Evolutionary conservation across 2,329 filamentous ascomycete species (phyloP), one percentile per base, ranked within the genome.

Genomic region (Annulohypoxylon truncatum): DNA sequence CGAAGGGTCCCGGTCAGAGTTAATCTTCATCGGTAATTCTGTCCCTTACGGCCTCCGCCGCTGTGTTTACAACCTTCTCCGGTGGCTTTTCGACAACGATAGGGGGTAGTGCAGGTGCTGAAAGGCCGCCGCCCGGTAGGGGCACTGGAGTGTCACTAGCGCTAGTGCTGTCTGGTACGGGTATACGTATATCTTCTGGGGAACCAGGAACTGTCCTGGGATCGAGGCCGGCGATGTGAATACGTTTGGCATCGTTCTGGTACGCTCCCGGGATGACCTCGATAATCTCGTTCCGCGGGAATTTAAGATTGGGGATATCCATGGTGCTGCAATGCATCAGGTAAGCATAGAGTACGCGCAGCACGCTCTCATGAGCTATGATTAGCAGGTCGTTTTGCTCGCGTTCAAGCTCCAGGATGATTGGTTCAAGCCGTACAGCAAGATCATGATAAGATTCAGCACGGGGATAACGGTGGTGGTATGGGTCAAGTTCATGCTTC

Each of bases 391-490:
- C 96, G 71, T 96, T 97, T 74, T 97, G 93, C 81, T 99, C 96
- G 44, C 96, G 90, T 82, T 99, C 96, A 12, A 99, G 87, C 78
- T 99, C 96, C 28, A 99, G 87, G 75, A 99, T 99, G 75, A 99
- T 97, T 40, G 96, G 96, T 78, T 99, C 96, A 48, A 99, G 89
- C 20, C 96, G 92, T 64, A 99, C 96, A n/a, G 96, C 96, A 44
- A 99, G 89, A 76, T 99, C 96, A 77, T 99, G 96, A 79, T 99
- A 99, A 7, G 95, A 98, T 92, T 99, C 96, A 66, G 95, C 95
- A 67, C 96, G 87, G 6, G 96, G 96, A 77, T 97, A 99, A 38
- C 96, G 89, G 79, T 99, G 96, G 76, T 99, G 96, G 75, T 99
- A 99, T 0, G 96, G 96, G 78, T 99, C 96, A 53, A 92, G 83